A percentile compares a stretch with the other conserved stretches of the same genome.
Evolutionary conservation across 83 land plant genomes (phyloP).

Genomic region (Larix sibirica): DNA sequence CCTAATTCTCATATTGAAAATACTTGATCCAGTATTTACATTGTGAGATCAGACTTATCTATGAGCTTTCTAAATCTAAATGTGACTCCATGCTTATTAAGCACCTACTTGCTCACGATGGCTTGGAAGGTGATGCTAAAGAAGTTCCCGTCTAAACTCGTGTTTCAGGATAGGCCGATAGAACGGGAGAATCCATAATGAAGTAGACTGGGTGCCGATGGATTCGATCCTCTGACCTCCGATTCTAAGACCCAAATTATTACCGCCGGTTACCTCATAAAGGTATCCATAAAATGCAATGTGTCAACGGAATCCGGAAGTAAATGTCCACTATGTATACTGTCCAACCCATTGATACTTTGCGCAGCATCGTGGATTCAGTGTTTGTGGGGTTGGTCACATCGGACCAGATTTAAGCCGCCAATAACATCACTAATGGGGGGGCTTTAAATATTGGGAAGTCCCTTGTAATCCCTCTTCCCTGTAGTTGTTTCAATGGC

Average conservation of each 20-base stretch:
- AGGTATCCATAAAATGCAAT: slow-evolving; percentile 63
- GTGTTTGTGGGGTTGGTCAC: slow-evolving; percentile 66
- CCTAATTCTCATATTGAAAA: too few relatives aligned
- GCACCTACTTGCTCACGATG: too few relatives aligned
- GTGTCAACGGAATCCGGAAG: slow-evolving; percentile 69
- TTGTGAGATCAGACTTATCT: too few relatives aligned
- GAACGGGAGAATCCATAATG: too few relatives aligned
- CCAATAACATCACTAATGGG: slow-evolving; percentile 43
- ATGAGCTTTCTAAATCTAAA: too few relatives aligned
- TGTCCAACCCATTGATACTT: slow-evolving; percentile 57
- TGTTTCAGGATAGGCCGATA: too few relatives aligned
- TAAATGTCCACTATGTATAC: slow-evolving; percentile 43
- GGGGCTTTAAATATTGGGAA: slow-evolving; percentile 42
- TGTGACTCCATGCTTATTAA: too few relatives aligned
- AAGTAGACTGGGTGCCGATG: slow-evolving; percentile 49
- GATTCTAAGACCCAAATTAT: slow-evolving; percentile 65
- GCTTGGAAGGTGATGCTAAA: too few relatives aligned
- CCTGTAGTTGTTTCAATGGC: slow-evolving; percentile 66
- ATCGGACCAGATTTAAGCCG: slow-evolving; percentile 64
- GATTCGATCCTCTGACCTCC: slow-evolving; percentile 54
- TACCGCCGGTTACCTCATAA: slow-evolving; percentile 56
- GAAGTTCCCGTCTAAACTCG: too few relatives aligned
- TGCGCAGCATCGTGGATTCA: slow-evolving; percentile 41
- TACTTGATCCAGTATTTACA: too few relatives aligned
- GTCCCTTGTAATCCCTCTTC: slow-evolving; percentile 55